Evolutionary conservation across 495 filamentous ascomycete genomes (phyloP).

Genomic region (Lasiosphaeria hispida): DNA sequence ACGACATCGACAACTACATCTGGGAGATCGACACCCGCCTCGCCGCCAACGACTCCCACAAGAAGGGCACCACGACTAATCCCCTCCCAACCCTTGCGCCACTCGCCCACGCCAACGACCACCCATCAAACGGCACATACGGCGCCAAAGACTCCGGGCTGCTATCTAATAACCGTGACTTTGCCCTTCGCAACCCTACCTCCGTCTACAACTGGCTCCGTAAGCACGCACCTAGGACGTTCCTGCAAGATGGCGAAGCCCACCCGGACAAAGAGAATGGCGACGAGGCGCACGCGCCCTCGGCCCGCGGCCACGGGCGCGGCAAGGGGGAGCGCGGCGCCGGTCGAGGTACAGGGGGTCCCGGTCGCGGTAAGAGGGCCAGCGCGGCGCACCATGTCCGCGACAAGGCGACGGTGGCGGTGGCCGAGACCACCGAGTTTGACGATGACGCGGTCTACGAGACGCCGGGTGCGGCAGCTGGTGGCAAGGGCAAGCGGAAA

Average conservation of each 20-base stretch:
- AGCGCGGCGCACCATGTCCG: slow-evolving; percentile 15
- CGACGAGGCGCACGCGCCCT: slow-evolving; percentile 34
- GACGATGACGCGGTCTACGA: slow-evolving; percentile 36
- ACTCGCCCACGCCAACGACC: slow-evolving; percentile 26
- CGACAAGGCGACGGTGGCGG: slow-evolving; percentile 14
- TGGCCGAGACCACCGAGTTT: slow-evolving; percentile 26
- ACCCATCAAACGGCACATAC: slow-evolving; percentile 14
- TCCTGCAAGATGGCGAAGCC: slow-evolving; percentile 74
- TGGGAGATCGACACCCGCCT: slow-evolving; percentile 66
- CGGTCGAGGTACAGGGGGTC: slow-evolving; percentile 4
- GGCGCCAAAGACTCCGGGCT: slow-evolving; percentile 34
- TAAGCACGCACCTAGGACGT: slow-evolving; percentile 76
- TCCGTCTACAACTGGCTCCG: slow-evolving; percentile 91
- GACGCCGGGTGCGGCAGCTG: slow-evolving; percentile 28
- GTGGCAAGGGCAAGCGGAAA: slow-evolving; percentile 44
- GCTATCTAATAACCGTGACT: slow-evolving; percentile 49
- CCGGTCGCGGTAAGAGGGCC: slow-evolving; percentile 27
- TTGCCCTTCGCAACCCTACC: slow-evolving; percentile 70
- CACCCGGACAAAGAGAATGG: slow-evolving; percentile 58
- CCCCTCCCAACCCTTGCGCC: slow-evolving; percentile 42
- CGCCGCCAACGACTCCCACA: slow-evolving; percentile 37
- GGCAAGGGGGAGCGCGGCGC: slow-evolving; percentile 17
- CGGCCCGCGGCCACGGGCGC: slow-evolving; percentile 27
- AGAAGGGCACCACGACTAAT: slow-evolving; percentile 15
- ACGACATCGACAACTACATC: slow-evolving; percentile 80